These are phyloP conservation scores for Moesziomyces globuligerus DNA, from an alignment of 1,284 basidiomycete species.

Conservation along the genomic window DNA sequence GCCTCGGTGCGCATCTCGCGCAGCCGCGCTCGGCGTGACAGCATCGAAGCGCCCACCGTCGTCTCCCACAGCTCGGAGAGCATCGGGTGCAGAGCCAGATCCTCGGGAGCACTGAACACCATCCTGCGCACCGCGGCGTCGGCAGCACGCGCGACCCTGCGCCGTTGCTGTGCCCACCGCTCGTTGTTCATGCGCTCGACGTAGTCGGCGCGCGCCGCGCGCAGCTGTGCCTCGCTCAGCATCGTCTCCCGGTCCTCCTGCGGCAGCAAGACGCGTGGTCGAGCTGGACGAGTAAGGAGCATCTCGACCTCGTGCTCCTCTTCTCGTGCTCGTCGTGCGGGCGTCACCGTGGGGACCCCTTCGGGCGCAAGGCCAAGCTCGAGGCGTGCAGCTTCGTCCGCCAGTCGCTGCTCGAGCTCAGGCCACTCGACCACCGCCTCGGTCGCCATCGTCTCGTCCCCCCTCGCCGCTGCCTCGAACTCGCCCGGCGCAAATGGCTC, in stretches of 20 bases:
- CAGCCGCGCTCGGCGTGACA: constrained; percentile 10
- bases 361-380: constrained; percentile 17
- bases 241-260: constrained; percentile 17
- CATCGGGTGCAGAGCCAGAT: constrained; percentile 13
- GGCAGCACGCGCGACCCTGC: not conserved
- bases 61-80: constrained; percentile 27
- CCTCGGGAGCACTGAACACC: constrained; percentile 29
- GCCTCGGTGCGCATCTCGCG: constrained; percentile 16
- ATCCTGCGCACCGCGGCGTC: not conserved
- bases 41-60: constrained; percentile 27
- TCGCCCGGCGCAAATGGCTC: constrained; percentile 13
- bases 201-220: constrained; percentile 23
- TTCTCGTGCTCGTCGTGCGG: constrained; percentile 19
- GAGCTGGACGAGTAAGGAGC: constrained; percentile 2
- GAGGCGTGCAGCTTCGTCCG: constrained; percentile 33
- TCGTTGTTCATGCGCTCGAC: constrained; percentile 16
- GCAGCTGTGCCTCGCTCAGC: constrained; percentile 27
- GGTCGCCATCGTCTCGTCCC: constrained; percentile 13
- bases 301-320: constrained; percentile 20
- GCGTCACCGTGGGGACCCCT: constrained; percentile 22
- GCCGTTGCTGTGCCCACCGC: not conserved
- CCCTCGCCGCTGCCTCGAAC: constrained; percentile 13
- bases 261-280: not conserved
- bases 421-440: constrained; percentile 32
- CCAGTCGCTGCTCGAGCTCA: constrained; percentile 31